Base-by-base conservation (phyloP, 164 flowering plant species). In the Tinospora cordifolia region DNA sequence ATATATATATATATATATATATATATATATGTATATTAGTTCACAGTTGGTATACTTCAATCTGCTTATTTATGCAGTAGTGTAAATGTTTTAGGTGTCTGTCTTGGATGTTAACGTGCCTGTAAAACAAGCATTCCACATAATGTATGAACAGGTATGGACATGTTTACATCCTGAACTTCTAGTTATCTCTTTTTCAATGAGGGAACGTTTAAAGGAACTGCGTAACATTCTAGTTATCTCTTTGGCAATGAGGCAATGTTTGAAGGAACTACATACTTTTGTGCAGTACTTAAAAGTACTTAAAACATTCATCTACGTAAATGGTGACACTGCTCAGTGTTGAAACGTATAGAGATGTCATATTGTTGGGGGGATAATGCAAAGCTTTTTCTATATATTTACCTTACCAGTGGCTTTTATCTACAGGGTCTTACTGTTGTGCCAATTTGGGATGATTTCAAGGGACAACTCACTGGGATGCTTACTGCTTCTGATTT, bases 111-210 rank as follows among this genome's bases (percentile, higher is more conserved):
- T 86, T 60, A 80, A 84, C 66, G 76, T 88, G 68, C 90, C 96
- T 38, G 89, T 92, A 24, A 88, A 88, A 75, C 93, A 87, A 80
- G 97, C 98, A 75, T 92, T 92, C 77, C 88, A 89, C 75, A 83
- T 92, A 73, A 81, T 92, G 74, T 76, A 82, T 78, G 96, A 89
- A 75, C 98, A 90, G 92, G 98, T 92, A 84, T 19, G 60, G 24
- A 54, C 10, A 41, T 41, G 19, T n/a, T 60, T 24, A 8, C 25
- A 25, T 63, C 36, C 24, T 38, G 27, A 19, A 40, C 39, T 66
- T 58, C 24, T 60, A 57, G n/a, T 40, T 59, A 22, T 66, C 70
- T 72, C 47, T 54, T 38, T 62, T 41, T 24, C 21, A 36, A 26
- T n/a, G 25, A 25, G 60, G 24, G 24, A 44, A 44, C 12, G 47